These are phyloP conservation scores for Prototheca cutis DNA, from an alignment of 163 green algal genomes.

Conservation along the genomic window DNA sequence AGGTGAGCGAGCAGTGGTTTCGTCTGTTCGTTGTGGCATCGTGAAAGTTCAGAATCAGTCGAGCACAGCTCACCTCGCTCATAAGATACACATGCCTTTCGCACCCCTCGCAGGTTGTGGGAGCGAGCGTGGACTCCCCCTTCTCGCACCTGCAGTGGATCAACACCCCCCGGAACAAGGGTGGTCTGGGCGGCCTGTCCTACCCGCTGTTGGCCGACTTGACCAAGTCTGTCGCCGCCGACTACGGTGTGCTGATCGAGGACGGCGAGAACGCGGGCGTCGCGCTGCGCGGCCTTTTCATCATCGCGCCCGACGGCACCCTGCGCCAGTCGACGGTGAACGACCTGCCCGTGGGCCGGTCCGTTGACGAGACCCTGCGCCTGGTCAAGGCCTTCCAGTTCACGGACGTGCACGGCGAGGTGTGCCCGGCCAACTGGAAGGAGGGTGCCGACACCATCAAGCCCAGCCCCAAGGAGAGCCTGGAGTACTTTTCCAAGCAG, in stretches of 20 bases:
- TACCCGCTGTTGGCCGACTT: constrained; percentile 93
- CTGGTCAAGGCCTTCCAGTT: constrained; percentile 71
- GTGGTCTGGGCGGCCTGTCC: constrained; percentile 81
- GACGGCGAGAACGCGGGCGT: constrained; percentile 52
- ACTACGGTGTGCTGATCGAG: constrained; percentile 83
- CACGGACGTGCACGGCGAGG: constrained; percentile 27
- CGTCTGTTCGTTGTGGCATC: too few relatives aligned
- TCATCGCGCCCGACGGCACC: constrained; percentile 60
- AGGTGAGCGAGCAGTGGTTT: neutral
- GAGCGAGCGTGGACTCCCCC: constrained; percentile 88
- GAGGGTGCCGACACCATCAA: constrained; percentile 71
- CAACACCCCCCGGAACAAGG: constrained; percentile 79
- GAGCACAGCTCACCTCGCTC: too few relatives aligned
- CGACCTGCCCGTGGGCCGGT: constrained; percentile 69
- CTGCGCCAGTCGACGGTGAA: constrained; percentile 71
- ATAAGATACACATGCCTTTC: too few relatives aligned
- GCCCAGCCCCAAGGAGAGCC: constrained; percentile 52
- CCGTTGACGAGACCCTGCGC: constrained; percentile 68
- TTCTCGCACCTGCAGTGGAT: constrained; percentile 96
- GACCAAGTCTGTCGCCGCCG: constrained; percentile 53
- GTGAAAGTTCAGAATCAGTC: too few relatives aligned
- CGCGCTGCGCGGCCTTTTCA: constrained; percentile 91
- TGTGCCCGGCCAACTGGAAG: constrained; percentile 82
- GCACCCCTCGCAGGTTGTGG: constrained; percentile 55
- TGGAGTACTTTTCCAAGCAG: constrained; percentile 59